Conservation (phyloP, 805 yeast genomes). For the Candida silvatica region DNA sequence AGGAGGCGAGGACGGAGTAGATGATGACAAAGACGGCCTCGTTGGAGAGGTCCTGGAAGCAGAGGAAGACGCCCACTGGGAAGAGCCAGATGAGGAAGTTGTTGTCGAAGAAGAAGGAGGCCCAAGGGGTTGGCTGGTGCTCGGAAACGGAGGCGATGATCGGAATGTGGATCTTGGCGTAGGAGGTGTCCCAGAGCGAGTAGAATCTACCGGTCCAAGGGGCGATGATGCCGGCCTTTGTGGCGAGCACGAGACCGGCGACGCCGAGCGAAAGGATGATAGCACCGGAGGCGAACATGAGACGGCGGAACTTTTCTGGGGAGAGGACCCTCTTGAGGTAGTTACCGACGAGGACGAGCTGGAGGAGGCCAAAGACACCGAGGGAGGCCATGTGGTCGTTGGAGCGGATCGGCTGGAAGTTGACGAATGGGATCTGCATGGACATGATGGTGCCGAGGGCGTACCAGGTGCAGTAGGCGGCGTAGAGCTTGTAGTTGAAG, state of each 20-base stretch:
- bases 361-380: constrained; percentile 94
- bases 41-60: constrained; percentile 82
- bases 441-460: constrained; percentile 95
- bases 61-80: constrained; percentile 93
- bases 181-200: constrained; percentile 95
- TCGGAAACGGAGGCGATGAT: constrained; percentile 98
- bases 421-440: constrained; percentile 99
- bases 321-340: constrained; percentile 72
- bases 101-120: constrained; percentile 92
- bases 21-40: constrained; percentile 91
- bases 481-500: constrained; percentile 71
- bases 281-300: constrained; percentile 51
- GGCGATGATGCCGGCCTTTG: constrained; percentile 89
- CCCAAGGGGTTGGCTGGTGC: constrained; percentile 99
- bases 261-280: constrained; percentile 56
- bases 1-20: constrained; percentile 88
- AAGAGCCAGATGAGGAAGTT: constrained; percentile 92
- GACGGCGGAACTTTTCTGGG: constrained; percentile 60
- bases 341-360: constrained; percentile 79
- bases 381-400: constrained; percentile 98
- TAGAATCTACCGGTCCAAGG: constrained; percentile 99
- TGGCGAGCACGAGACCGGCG: constrained; percentile 65
- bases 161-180: constrained; percentile 97
- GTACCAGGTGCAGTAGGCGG: constrained; percentile 95
- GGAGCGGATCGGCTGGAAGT: constrained; percentile 92